These are phyloP conservation scores for Cystoderma amianthinum DNA, from an alignment of 768 basidiomycete genomes.

Conservation along the genomic window DNA sequence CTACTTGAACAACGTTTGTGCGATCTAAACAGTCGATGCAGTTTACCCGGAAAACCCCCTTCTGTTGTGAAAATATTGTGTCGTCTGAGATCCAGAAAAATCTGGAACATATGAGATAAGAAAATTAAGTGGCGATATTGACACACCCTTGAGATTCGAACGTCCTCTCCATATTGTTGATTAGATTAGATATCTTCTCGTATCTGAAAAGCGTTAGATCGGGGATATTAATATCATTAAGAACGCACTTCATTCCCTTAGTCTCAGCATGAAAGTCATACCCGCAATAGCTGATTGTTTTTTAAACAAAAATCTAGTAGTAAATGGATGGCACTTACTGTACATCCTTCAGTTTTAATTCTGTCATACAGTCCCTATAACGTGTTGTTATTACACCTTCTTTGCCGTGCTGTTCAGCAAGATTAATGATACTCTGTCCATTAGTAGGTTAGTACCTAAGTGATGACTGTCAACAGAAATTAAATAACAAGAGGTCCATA, in stretches of 20 bases:
- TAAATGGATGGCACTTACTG: slow-evolving; percentile 31
- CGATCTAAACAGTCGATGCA: slow-evolving; percentile 96
- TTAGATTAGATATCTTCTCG: slow-evolving; percentile 82
- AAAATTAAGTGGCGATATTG: slow-evolving; percentile 2
- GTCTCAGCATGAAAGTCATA: slow-evolving; percentile 96
- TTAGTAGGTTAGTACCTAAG: too few relatives aligned
- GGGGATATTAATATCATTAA: slow-evolving; percentile 1
- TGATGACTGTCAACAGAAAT: too few relatives aligned
- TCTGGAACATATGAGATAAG: slow-evolving; percentile 13
- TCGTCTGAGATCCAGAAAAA: slow-evolving; percentile 80
- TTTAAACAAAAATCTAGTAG: slow-evolving; percentile 3
- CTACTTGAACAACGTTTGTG: slow-evolving; percentile 89
- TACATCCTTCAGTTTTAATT: slow-evolving; percentile 46
- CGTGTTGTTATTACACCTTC: slow-evolving; percentile 76
- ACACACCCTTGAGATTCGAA: slow-evolving; percentile 78
- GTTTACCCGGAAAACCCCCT: slow-evolving; percentile 83
- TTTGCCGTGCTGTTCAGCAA: slow-evolving; percentile 88
- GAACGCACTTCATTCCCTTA: slow-evolving; percentile 82
- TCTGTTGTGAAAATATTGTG: slow-evolving; percentile 69
- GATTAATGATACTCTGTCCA: slow-evolving; percentile 76
- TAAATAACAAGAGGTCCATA: slow-evolving; percentile 72
- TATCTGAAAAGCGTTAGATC: slow-evolving; percentile 40
- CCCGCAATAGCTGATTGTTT: slow-evolving; percentile 53
- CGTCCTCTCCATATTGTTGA: slow-evolving; percentile 58
- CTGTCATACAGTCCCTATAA: slow-evolving; percentile 64